These are phyloP conservation scores for Monosporozyma unispora DNA, from an alignment of 805 yeast genomes.

Conservation along the genomic window DNA sequence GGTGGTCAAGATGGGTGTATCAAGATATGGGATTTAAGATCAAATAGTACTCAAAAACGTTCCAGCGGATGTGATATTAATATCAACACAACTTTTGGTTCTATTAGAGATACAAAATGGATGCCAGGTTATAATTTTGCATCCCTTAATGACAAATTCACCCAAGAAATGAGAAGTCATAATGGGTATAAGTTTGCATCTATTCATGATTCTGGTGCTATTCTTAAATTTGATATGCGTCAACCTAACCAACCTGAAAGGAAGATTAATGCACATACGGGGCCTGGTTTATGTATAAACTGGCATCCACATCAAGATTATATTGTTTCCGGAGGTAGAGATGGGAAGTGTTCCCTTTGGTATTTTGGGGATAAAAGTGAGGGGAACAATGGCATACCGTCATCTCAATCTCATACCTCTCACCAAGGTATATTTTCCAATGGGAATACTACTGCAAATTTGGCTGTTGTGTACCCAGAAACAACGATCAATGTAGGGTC, in stretches of 20 bases:
- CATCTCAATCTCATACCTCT: background rate
- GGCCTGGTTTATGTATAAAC: constrained; percentile 80
- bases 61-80: constrained; percentile 21
- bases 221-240: constrained; percentile 83
- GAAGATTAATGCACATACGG: constrained; percentile 79
- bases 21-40: constrained; percentile 58
- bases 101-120: constrained; percentile 50
- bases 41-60: constrained; percentile 36
- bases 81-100: constrained; percentile 54
- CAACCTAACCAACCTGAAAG: constrained; percentile 53
- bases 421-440: background rate
- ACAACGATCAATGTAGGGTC: constrained; percentile 64
- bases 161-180: constrained; percentile 19
- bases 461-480: constrained; percentile 42
- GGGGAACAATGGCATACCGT: background rate
- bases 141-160: background rate
- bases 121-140: constrained; percentile 34
- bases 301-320: constrained; percentile 83
- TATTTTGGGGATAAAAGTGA: constrained; percentile 23
- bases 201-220: constrained; percentile 80
- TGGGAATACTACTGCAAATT: constrained; percentile 9
- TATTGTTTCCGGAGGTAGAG: constrained; percentile 88
- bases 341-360: constrained; percentile 40
- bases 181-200: constrained; percentile 51
- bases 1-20: constrained; percentile 79